These are phyloP conservation scores for Solioccasus polychromus DNA, from an alignment of 768 basidiomycete genomes.

Conservation along the genomic window DNA sequence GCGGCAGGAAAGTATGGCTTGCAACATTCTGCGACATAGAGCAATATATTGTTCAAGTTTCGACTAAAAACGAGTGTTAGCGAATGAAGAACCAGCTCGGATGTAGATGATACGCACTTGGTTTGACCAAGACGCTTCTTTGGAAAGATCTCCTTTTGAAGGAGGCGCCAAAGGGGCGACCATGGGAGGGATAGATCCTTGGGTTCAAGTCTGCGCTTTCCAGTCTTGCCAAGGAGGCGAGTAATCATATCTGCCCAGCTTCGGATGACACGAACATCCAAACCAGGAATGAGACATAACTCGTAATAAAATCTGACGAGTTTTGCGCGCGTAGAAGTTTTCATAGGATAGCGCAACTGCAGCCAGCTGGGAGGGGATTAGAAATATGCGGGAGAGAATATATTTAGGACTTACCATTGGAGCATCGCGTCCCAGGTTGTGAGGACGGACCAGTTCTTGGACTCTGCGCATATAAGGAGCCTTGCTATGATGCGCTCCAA, in stretches of 20 bases:
- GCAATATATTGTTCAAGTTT: constrained; percentile 65
- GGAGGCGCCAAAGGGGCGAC: constrained; percentile 70
- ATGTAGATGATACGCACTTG: constrained; percentile 43
- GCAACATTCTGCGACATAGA: constrained; percentile 72
- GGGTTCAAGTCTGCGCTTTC: constrained; percentile 65
- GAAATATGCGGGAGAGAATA: not conserved
- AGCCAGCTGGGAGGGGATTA: constrained; percentile 60
- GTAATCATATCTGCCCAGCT: constrained; percentile 80
- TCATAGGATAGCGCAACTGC: constrained; percentile 75
- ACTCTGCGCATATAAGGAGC: constrained; percentile 66
- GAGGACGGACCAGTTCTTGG: constrained; percentile 71
- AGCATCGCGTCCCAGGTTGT: constrained; percentile 78
- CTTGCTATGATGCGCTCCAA: constrained; percentile 69
- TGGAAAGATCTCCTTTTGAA: constrained; percentile 74
- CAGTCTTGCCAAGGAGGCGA: constrained; percentile 65
- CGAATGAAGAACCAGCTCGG: not conserved
- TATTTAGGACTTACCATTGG: constrained; percentile 54
- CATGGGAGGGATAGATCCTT: constrained; percentile 69
- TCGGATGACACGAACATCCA: constrained; percentile 68
- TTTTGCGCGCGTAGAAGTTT: constrained; percentile 64
- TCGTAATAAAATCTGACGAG: constrained; percentile 77
- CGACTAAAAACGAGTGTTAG: constrained; percentile 37
- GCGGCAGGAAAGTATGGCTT: constrained; percentile 63
- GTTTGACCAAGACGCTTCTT: constrained; percentile 60
- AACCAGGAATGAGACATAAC: constrained; percentile 69